Evolutionary conservation across 257 asterid genomes (phyloP).

Genomic region (Jacaranda copaia): DNA sequence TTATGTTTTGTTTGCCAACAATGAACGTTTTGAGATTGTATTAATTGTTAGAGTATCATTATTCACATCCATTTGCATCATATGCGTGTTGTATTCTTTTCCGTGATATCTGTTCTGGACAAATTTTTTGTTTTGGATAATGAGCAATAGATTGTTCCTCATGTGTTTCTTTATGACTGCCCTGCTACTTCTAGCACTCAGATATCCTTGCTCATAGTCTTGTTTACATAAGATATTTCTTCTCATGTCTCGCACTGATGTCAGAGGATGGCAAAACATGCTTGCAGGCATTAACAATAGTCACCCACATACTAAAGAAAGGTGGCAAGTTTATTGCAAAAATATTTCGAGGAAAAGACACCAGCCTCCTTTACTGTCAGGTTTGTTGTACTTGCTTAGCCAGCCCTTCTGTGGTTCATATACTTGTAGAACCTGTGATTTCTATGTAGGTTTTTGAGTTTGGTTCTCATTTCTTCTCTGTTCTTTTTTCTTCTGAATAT

Average conservation of each 20-base stretch:
- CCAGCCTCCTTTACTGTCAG: constrained; percentile 96
- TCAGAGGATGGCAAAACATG: constrained; percentile 39
- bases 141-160: background rate
- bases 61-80: too few species aligned
- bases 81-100: too few species aligned
- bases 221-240: constrained; percentile 15
- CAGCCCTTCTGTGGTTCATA: background rate
- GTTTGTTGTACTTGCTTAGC: constrained; percentile 45
- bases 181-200: too few species aligned
- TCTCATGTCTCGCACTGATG: constrained; percentile 29
- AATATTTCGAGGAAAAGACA: constrained; percentile 96
- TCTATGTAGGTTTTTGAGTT: background rate
- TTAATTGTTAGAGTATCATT: background rate
- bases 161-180: background rate
- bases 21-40: background rate
- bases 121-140: background rate
- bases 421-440: background rate
- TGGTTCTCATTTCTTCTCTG: too few species aligned
- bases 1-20: background rate
- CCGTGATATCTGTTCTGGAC: too few species aligned
- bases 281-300: constrained; percentile 92
- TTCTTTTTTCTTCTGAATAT: too few species aligned
- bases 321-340: constrained; percentile 98
- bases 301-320: constrained; percentile 85
- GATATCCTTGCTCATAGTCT: background rate